Evolutionary conservation across 2,329 filamentous ascomycete genomes (phyloP), one percentile per base, ranked within the genome.

Genomic region (Leptoxyphium fumago): DNA sequence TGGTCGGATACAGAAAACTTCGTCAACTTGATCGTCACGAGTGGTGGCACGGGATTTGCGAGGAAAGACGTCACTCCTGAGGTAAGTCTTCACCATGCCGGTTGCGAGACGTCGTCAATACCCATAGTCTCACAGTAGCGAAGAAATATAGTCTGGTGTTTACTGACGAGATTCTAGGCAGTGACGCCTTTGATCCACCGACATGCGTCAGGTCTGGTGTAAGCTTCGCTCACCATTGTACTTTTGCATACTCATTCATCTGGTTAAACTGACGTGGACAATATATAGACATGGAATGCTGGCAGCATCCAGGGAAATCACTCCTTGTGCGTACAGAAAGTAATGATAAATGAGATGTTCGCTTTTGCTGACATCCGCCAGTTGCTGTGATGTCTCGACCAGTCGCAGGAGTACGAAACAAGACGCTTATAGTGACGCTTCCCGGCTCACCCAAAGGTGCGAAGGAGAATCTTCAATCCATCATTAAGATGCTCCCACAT

Each of bases 361-460:
- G 45, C 21, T 42, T 26, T 26, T 26, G 36, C 54, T 60, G 38
- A 62, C 36, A 7, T 8, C 7, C 10, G 1, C 6, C 29, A 94
- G 87, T 98, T 65, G 91, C 91, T 39, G 81, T 94, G 69, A 98
- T 98, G 91, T 84, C 91, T 42, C 77, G 91, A 39, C 91, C 91
- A 4, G 84, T 93, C 10, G 91, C 91, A 17, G 91, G 91, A 2
- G 79, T 94, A 2, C 74, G 91, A 29, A 80, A 89, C 49, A 78
- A 78, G 47, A 81, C 85, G 1, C 64, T 98, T 43, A 82, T 98
- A 18, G 66, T 95, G 48, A 98, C 91, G 0, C 69, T 98, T 2
- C 91, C 91, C 0, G 91, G 91, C 1, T 96, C 89, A 0, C 91
- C 91, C 0, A 96, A 96, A 61, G 91, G 88, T 1, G 91, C 91